phyloP scores from a whole-genome alignment of 805 yeast genomes.

The Kuraishia piskuri region DNA sequence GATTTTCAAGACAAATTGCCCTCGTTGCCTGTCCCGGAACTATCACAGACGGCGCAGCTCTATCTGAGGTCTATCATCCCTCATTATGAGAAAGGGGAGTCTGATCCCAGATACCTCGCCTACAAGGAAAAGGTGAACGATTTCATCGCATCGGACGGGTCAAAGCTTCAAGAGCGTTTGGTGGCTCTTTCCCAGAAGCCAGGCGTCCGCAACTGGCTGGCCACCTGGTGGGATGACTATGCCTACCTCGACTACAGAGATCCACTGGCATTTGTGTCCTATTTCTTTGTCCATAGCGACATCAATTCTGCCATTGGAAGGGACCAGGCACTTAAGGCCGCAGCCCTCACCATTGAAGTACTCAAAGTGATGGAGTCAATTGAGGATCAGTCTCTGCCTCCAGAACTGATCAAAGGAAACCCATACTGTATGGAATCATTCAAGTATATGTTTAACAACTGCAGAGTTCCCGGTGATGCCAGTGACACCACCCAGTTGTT shows the following conservation, averaged over 20 bases:
- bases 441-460: slow-evolving; percentile 83
- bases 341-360: slow-evolving; percentile 62
- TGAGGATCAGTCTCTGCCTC: slow-evolving; percentile 66
- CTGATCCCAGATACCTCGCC: slow-evolving; percentile 21
- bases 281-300: slow-evolving; percentile 80
- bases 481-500: slow-evolving; percentile 51
- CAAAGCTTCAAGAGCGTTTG: slow-evolving; percentile 67
- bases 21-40: slow-evolving; percentile 77
- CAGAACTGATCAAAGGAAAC: slow-evolving; percentile 67
- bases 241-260: slow-evolving; percentile 88
- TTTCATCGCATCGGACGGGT: slow-evolving; percentile 53
- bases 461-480: slow-evolving; percentile 65
- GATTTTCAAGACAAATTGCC: slow-evolving; percentile 71
- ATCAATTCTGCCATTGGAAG: slow-evolving; percentile 45
- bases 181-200: slow-evolving; percentile 44
- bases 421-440: slow-evolving; percentile 96
- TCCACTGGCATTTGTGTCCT: slow-evolving; percentile 88
- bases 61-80: slow-evolving; percentile 74
- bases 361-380: slow-evolving; percentile 58
- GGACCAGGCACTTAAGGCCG: slow-evolving; percentile 64
- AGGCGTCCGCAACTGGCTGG: slow-evolving; percentile 74
- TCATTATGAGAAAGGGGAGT: slow-evolving; percentile 41
- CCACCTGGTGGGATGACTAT: slow-evolving; percentile 88
- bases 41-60: slow-evolving; percentile 58
- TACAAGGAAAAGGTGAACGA: slow-evolving; percentile 56